Conservation (phyloP, 2,329 filamentous ascomycete genomes). For the Sporothrix pseudoabietina region DNA sequence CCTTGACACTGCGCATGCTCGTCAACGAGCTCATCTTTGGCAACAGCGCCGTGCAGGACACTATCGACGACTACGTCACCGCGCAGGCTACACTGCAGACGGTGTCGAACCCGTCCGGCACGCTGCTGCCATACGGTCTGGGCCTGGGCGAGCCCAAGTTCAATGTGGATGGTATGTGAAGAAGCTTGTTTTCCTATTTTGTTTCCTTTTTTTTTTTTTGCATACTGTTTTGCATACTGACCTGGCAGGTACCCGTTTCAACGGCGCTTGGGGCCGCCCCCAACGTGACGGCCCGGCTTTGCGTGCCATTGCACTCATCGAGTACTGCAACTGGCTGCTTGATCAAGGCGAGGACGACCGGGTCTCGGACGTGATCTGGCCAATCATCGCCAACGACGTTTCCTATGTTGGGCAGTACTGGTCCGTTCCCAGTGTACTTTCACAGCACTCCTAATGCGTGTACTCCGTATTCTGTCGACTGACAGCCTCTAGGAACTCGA, state of each 20-base stretch:
- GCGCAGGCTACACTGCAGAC: constrained; percentile 11
- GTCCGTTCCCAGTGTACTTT: not conserved
- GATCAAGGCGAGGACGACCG: not conserved
- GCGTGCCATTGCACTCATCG: constrained; percentile 10
- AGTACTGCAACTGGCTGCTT: constrained; percentile 17
- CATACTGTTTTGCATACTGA: not conserved
- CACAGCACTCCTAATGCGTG: not conserved
- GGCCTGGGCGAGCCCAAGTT: constrained; percentile 18
- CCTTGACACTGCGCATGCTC: constrained; percentile 5
- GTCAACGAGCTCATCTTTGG: constrained; percentile 18
- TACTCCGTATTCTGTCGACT: not conserved
- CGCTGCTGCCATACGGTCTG: constrained; percentile 14
- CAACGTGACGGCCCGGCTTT: constrained; percentile 12
- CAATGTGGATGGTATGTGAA: constrained; percentile 5
- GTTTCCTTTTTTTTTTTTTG: too few relatives aligned
- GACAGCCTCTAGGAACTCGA: constrained; percentile 5
- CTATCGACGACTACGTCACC: not conserved
- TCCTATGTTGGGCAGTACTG: constrained; percentile 20
- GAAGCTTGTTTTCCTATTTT: not conserved
- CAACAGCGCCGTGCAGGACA: not conserved
- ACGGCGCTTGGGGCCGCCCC: constrained; percentile 10
- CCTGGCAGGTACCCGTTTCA: constrained; percentile 9
- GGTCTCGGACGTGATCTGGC: constrained; percentile 6
- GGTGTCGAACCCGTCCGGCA: constrained; percentile 13
- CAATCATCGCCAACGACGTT: constrained; percentile 9